These are phyloP conservation scores for Sextonia rubra DNA, from an alignment of 164 flowering plant genomes.

Conservation along the genomic window DNA sequence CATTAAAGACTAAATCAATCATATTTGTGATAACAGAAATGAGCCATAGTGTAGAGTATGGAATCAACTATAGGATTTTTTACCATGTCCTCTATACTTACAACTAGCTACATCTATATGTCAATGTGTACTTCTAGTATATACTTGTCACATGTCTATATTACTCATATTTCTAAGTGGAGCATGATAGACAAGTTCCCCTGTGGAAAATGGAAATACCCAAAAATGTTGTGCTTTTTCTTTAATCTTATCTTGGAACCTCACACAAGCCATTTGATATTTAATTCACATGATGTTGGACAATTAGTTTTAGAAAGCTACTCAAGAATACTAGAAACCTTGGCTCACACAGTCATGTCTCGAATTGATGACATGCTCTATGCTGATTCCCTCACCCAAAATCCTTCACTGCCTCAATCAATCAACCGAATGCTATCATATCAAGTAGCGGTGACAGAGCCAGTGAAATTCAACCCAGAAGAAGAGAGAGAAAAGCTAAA, in stretches of 20 bases:
- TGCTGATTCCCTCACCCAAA: slow-evolving; percentile 48
- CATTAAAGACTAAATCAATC: background rate
- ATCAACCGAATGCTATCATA: slow-evolving; percentile 6
- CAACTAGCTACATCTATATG: background rate
- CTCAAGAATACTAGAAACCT: slow-evolving; percentile 82
- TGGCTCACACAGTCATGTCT: slow-evolving; percentile 70
- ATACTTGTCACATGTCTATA: background rate
- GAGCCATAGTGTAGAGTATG: background rate
- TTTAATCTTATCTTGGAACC: background rate
- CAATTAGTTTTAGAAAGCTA: slow-evolving; percentile 81
- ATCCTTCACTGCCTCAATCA: slow-evolving; percentile 24
- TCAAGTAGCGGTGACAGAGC: slow-evolving; percentile 9
- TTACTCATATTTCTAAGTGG: no score
- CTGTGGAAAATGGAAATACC: background rate
- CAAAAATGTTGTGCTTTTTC: background rate
- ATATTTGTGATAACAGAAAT: no score
- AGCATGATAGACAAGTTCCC: background rate
- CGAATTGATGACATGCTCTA: slow-evolving; percentile 71
- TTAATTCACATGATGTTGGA: slow-evolving; percentile 68
- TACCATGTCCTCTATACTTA: background rate
- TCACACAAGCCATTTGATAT: background rate
- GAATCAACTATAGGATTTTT: background rate
- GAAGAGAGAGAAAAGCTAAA: slow-evolving; percentile 38
- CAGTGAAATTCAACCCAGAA: slow-evolving; percentile 19
- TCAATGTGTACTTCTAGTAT: background rate